Conservation (phyloP, 306 rosid genomes). For the Trichosanthes truncata region DNA sequence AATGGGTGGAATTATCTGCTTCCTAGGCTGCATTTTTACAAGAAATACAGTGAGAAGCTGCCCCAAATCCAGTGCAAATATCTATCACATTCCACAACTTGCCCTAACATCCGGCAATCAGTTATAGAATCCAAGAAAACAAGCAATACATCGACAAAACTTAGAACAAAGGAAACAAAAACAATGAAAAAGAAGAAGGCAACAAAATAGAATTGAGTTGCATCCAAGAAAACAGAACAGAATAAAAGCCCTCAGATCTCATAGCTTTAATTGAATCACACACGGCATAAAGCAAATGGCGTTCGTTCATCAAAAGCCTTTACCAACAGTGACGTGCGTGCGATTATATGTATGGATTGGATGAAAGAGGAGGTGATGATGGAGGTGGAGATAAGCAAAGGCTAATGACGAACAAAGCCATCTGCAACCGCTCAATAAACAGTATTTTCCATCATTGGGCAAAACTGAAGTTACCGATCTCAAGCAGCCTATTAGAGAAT, state of each 20-base stretch:
- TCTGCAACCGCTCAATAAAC: not conserved
- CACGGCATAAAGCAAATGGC: not conserved
- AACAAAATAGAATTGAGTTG: not conserved
- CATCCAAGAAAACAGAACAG: not conserved
- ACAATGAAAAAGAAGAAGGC: not conserved
- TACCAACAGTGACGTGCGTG: not conserved
- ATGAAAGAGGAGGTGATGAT: not conserved
- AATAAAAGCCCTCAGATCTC: constrained; percentile 2
- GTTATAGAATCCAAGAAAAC: not conserved
- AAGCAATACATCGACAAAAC: not conserved
- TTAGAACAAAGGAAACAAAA: not conserved
- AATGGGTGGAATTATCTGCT: not conserved
- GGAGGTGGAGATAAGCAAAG: not conserved
- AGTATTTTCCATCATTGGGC: constrained; percentile 2
- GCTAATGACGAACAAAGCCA: not conserved
- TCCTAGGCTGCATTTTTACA: not conserved
- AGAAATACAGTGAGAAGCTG: not conserved
- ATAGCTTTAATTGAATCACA: not conserved
- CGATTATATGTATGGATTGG: not conserved
- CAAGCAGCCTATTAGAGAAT: not conserved
- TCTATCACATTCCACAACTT: not conserved
- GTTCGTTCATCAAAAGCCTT: constrained; percentile 1
- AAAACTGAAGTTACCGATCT: not conserved
- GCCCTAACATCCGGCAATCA: not conserved
- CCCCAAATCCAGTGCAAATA: not conserved